Evolutionary conservation across 2,329 filamentous ascomycete genomes (phyloP), one percentile per base, ranked within the genome.

Genomic region (Exutisphaerella laricina): DNA sequence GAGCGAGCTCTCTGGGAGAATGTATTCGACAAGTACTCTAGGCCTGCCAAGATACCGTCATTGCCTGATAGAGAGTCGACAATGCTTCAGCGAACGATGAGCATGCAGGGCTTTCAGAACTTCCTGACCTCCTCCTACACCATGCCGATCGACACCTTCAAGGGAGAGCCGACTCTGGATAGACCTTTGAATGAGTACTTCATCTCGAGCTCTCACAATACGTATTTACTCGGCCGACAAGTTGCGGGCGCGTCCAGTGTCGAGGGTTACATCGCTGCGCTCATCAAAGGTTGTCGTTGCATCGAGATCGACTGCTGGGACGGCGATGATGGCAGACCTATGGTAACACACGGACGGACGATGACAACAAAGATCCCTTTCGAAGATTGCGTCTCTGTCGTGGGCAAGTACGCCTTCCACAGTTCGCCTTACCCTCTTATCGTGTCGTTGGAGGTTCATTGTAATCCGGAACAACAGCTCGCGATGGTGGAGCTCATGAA

Each of bases 221-320:
- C 92, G 0, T 98, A 98, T 59, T 80, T 98, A 1, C 74, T 94
- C 4, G 92, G 92, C 10, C 82, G 89, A 41, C 92, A 98, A 64
- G 82, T 97, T 2, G 84, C 82, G 8, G 90, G 90, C 20, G 79
- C 85, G 32, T 96, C 92, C 2, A 97, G 89, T 60, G 85, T 94
- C 2, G 92, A 98, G 65, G 88, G 88, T 31, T 98, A 98, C 67
- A 94, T 97, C 56, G 81, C 82, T 6, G 87, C 89, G 3, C 75
- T 98, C 5, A 82, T 86, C 50, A 84, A 86, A 47, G 89, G 89
- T 6, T 98, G 92, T 63, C 85, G 92, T 37, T 97, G 92, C 64
- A 83, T 98, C 33, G 92, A 98, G 67, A 88, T 98, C 39, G 92
- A 98, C 66, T 97, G 90, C 66, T 98, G 92, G 92, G 88, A 98